Base-by-base conservation (phyloP, 495 filamentous ascomycete genomes). In the Aspergillus hancockii region DNA sequence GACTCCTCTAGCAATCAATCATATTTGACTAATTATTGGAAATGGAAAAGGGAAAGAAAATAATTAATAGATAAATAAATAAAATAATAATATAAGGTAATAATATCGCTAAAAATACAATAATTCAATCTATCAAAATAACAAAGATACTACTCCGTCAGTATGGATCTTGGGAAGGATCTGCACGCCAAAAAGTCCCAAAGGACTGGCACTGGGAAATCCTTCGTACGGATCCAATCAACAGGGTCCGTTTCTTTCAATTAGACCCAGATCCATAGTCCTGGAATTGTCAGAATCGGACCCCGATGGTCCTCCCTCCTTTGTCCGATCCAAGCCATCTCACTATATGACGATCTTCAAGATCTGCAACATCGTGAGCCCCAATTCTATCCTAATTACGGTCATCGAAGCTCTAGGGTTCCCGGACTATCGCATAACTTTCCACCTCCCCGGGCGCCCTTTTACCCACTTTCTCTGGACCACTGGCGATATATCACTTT, bases 141-240 rank as follows among this genome's bases (percentile, higher is more conserved):
- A 8, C 23, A 23, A 47, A 22, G 22, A 23, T 47, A 47, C 21
- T 47, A 47, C 21, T 22, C 43, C 43, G 43, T 47, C 43, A 47
- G 43, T 22, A 47, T 47, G 43, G 43, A 47, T 47, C 43, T 47
- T 47, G 43, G 43, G 43, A 47, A 25, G 16, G 58, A 61, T 61
- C 58, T 61, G 52, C 58, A 61, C 46, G 58, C 52, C 58, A 61
- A 57, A 51, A 55, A 32, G 47, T 38, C 50, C 59, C 59, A 53
- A 50, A 40, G 47, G 47, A 49, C 43, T 43, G 56, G 59, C 18
- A 28, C 54, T 57, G 59, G 59, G 28, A 50, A 36, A 19, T 51
- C 53, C 38, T 34, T 54, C 18, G 34, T 28, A 43, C 40, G 25
- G n/a, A 45, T 22, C 59, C 60, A 54, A 45, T 58, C 38, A 46